Base-by-base conservation (phyloP, 139 green algal species). In the Volvox reticuliferus region DNA sequence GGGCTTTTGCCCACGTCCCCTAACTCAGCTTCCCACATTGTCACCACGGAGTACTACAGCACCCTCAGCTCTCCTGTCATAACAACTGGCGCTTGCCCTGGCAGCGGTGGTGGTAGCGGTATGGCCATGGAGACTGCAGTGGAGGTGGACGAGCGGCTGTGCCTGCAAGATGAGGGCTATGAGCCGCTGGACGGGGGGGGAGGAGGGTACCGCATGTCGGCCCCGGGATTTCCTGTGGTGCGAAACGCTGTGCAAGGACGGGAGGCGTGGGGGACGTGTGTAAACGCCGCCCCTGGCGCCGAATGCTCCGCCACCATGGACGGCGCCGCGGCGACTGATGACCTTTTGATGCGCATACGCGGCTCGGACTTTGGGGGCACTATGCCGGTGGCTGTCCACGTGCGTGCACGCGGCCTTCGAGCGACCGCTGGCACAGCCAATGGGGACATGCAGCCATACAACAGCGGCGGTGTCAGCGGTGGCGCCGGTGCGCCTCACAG, bases 71-170 rank as follows among this genome's bases (percentile, higher is more conserved):
- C 75, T 1, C 75, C 75, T 55, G 75, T 55, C 44, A 55, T 55
- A 55, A 9, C 44, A 55, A 9, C 44, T 82, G 76, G 76, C 32
- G 76, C 30, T 61, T 20, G 16, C 76, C 17, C 32, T 35, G 76
- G 32, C 76, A 35, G 18, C 3, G 78, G 37, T 6, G 71, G 26
- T 6, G 71, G 26, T 20, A 9, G 20, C 71, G 71, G 14, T 30
- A 30, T 79, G 28, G 26, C 75, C 19, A 24, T 84, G 35, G 78
- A 84, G 78, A 35, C 78, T 18, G 36, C 78, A 1, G 36, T 84
- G 36, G 78, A 84, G 78, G 36, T 84, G 36, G 78, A 84, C 36
- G 78, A 84, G 78, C 37, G 78, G 22, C 71, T 79, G 26, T 79
- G 71, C 32, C 71, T 79, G 1, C 35, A 63, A 55, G 32, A 82